Conservation (phyloP, 2,329 filamentous ascomycete species). For the Colletotrichum caudatum region DNA sequence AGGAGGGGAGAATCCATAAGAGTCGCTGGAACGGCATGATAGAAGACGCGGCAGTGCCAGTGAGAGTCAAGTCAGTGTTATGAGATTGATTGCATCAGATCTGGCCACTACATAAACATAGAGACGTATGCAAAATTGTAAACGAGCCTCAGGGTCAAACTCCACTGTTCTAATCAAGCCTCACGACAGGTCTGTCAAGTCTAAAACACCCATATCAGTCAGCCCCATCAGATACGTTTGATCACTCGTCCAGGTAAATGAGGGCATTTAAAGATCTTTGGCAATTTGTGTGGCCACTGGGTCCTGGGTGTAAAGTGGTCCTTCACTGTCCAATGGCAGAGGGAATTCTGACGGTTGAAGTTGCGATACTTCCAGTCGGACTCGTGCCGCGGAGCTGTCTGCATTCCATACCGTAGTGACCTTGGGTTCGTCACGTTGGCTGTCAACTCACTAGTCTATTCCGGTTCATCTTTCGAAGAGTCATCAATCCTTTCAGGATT, state of each 20-base stretch:
- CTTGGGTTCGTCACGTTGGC: background rate
- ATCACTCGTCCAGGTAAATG: constrained; percentile 42
- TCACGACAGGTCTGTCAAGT: constrained; percentile 41
- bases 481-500: background rate
- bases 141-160: no score
- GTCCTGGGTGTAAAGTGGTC: constrained; percentile 3
- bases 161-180: no score
- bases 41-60: constrained; percentile 39
- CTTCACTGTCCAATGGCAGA: background rate
- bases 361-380: constrained; percentile 17
- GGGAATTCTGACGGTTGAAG: constrained; percentile 8
- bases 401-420: background rate
- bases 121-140: background rate
- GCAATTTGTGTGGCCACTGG: background rate
- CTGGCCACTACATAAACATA: accelerated
- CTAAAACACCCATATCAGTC: constrained; percentile 45
- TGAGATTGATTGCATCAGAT: background rate
- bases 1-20: constrained; percentile 61
- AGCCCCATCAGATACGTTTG: constrained; percentile 46
- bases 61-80: constrained; percentile 32
- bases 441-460: background rate
- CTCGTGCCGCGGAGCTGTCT: constrained; percentile 22
- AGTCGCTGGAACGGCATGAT: constrained; percentile 44
- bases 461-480: background rate
- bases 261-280: constrained; percentile 25